phyloP scores from a whole-genome alignment of 495 filamentous ascomycete genomes.

The Tuber umbilicatum region DNA sequence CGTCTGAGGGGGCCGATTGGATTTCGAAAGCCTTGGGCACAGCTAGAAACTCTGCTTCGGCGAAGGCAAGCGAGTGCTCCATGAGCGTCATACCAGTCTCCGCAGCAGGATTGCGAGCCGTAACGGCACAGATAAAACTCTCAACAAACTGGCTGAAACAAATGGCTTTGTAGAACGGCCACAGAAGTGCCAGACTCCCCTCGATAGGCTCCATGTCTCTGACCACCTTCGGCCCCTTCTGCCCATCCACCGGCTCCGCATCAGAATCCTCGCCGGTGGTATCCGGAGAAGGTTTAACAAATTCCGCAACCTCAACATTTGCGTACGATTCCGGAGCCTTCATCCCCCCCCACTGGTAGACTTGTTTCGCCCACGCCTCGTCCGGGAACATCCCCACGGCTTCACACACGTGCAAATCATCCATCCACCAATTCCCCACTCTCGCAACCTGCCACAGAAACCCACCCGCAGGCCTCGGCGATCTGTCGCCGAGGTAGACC shows the following conservation, averaged over 20 bases:
- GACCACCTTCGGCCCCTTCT: slow-evolving; percentile 42
- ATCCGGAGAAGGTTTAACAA: slow-evolving; percentile 46
- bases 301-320: not conserved
- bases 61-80: slow-evolving; percentile 92
- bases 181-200: slow-evolving; percentile 76
- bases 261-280: slow-evolving; percentile 63
- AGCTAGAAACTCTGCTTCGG: slow-evolving; percentile 71
- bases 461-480: slow-evolving; percentile 17
- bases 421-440: slow-evolving; percentile 35
- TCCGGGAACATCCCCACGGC: slow-evolving; percentile 37
- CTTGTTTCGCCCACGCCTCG: slow-evolving; percentile 26
- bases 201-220: slow-evolving; percentile 47
- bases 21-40: slow-evolving; percentile 26
- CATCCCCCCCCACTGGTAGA: slow-evolving; percentile 24
- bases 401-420: slow-evolving; percentile 34
- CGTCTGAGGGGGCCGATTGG: slow-evolving; percentile 8
- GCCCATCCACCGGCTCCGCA: slow-evolving; percentile 49
- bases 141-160: slow-evolving; percentile 85
- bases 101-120: slow-evolving; percentile 67
- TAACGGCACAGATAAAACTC: slow-evolving; percentile 77
- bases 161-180: slow-evolving; percentile 78
- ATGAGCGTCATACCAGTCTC: slow-evolving; percentile 96
- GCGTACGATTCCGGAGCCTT: slow-evolving; percentile 6
- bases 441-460: slow-evolving; percentile 31
- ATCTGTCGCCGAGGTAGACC: slow-evolving; percentile 15